Evolutionary conservation across 176 grass and related monocot genomes (phyloP).

Genomic region (Poa pratensis): DNA sequence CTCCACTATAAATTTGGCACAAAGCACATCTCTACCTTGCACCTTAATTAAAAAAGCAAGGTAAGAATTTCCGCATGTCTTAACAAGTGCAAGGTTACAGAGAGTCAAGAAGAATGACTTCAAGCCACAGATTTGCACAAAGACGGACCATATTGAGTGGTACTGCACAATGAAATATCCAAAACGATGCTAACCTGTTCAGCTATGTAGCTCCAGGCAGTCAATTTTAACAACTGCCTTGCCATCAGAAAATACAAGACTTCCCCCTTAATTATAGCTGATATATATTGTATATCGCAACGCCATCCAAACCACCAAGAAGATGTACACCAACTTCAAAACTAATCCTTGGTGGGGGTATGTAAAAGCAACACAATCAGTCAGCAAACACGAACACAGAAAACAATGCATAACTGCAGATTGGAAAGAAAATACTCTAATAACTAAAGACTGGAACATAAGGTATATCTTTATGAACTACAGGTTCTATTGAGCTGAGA

Average conservation of each 20-base stretch:
- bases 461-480: background rate
- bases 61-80: constrained; percentile 15
- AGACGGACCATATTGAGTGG: background rate
- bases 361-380: too few relatives aligned
- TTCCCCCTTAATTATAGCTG: constrained; percentile 6
- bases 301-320: too few relatives aligned
- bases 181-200: constrained; percentile 57
- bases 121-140: constrained; percentile 21
- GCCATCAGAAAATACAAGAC: constrained; percentile 73
- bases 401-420: background rate
- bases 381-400: too few relatives aligned
- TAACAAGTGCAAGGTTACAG: background rate
- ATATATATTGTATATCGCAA: too few relatives aligned
- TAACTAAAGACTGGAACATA: background rate
- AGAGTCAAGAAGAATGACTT: constrained; percentile 5
- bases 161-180: constrained; percentile 21
- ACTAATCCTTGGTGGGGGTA: too few relatives aligned
- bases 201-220: constrained; percentile 74
- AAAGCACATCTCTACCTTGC: constrained; percentile 76
- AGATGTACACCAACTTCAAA: too few relatives aligned
- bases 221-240: constrained; percentile 85
- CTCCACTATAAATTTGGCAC: background rate
- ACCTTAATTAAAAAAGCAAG: constrained; percentile 50
- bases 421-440: background rate
- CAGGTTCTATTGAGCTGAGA: background rate